Evolutionary conservation across 83 land plant genomes (phyloP).

Genomic region (Diphasiastrum complanatum): DNA sequence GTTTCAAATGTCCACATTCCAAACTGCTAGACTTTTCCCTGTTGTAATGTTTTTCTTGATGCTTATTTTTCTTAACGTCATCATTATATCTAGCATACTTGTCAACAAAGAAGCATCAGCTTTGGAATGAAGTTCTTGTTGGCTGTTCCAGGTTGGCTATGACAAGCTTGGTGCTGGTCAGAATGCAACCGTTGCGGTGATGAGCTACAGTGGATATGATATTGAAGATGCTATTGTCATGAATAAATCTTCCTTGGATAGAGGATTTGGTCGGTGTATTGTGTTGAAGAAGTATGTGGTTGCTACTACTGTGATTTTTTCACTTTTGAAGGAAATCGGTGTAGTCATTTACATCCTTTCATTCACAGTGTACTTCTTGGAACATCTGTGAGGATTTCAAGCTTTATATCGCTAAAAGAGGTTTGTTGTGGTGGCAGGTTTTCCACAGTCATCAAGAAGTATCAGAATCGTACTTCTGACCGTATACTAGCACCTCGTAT

Average conservation of each 20-base stretch:
- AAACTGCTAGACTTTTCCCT: too few relatives aligned
- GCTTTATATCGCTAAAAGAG: too few relatives aligned
- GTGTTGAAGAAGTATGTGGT: conserved; percentile 78
- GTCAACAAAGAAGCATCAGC: too few relatives aligned
- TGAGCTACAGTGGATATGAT: conserved; percentile 99
- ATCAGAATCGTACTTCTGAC: conserved; percentile 50
- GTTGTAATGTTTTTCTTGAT: too few relatives aligned
- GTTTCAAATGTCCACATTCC: too few relatives aligned
- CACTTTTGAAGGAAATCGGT: neutral
- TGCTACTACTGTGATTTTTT: neutral
- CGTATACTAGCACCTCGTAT: conserved; percentile 54
- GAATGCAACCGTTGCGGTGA: conserved; percentile 99
- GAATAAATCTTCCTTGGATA: conserved; percentile 98
- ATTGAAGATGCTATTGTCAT: conserved; percentile 99
- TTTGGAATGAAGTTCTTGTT: too few relatives aligned
- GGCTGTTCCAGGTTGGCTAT: conserved; percentile 67
- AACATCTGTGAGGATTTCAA: too few relatives aligned
- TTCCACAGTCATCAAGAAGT: conserved; percentile 44
- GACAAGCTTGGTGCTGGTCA: conserved; percentile 99
- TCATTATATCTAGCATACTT: too few relatives aligned
- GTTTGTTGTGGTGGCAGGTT: conserved; percentile 42
- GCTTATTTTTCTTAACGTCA: too few relatives aligned
- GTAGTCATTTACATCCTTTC: neutral
- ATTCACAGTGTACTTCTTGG: too few relatives aligned
- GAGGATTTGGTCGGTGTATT: conserved; percentile 98